phyloP scores from a whole-genome alignment of 106 monocot species.

The Platanthera guangdongensis region DNA sequence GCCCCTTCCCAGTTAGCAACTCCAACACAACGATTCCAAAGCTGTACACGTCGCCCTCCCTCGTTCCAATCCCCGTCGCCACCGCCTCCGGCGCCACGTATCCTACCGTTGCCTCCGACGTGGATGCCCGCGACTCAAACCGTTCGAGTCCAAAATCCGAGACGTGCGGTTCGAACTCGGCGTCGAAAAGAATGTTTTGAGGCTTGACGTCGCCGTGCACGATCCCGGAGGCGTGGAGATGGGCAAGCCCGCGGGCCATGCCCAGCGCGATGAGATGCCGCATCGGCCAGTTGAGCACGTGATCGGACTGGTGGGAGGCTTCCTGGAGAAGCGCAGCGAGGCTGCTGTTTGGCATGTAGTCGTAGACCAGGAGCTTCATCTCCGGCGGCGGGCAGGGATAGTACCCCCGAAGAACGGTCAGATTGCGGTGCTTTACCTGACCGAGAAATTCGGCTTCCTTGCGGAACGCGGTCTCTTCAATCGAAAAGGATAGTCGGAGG shows the following conservation, averaged over 20 bases:
- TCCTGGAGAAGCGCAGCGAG: constrained; percentile 89
- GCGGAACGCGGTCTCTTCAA: constrained; percentile 67
- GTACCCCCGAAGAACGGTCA: constrained; percentile 85
- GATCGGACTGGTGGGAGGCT: constrained; percentile 85
- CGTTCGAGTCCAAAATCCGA: constrained; percentile 79
- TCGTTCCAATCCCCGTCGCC: constrained; percentile 39
- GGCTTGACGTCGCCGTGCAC: constrained; percentile 92
- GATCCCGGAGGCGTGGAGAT: constrained; percentile 57
- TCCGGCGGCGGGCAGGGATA: constrained; percentile 91
- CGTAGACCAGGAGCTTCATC: constrained; percentile 74
- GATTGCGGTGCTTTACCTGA: constrained; percentile 82
- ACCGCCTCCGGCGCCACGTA: constrained; percentile 73
- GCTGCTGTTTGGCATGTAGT: constrained; percentile 99
- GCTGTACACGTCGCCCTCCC: constrained; percentile 93
- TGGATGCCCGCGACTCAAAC: constrained; percentile 39
- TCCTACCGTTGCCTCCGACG: constrained; percentile 51
- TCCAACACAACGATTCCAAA: constrained; percentile 94
- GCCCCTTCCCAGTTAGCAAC: constrained; percentile 70
- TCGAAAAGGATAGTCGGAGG: constrained; percentile 56
- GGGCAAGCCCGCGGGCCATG: constrained; percentile 69
- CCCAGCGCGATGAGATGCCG: constrained; percentile 92
- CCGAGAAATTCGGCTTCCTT: constrained; percentile 85
- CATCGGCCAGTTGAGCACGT: constrained; percentile 95
- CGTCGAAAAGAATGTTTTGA: constrained; percentile 89
- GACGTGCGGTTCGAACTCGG: constrained; percentile 89